phyloP scores from a whole-genome alignment of 108 stramenopile species.

The Nitzschia sp. region DNA sequence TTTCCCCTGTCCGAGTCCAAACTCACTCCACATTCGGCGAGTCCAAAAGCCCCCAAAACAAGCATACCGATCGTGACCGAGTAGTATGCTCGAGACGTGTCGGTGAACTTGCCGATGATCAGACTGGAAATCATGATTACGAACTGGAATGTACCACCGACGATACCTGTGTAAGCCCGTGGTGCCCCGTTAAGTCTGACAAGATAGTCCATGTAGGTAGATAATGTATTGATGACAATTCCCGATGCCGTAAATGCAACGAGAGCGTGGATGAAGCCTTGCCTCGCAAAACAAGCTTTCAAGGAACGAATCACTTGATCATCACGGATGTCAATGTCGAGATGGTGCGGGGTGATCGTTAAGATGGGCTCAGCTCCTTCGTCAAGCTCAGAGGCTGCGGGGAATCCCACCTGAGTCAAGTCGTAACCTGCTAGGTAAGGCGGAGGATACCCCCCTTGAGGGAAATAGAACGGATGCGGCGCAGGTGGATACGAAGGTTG shows the following conservation, averaged over 20 bases:
- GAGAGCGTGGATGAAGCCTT: conserved; percentile 79
- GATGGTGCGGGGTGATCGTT: conserved; percentile 70
- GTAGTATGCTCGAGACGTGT: conserved; percentile 65
- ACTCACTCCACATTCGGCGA: conserved; percentile 84
- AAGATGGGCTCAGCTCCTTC: conserved; percentile 78
- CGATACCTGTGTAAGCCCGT: conserved; percentile 66
- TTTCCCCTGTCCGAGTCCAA: conserved; percentile 71
- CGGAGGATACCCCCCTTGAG: conserved; percentile 2
- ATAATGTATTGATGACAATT: conserved; percentile 82
- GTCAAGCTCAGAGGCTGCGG: conserved; percentile 26
- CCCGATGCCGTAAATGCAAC: conserved; percentile 68
- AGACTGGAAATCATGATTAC: conserved; percentile 75
- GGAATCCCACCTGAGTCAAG: conserved; percentile 5
- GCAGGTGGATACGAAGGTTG: conserved; percentile 9
- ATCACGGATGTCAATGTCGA: conserved; percentile 87
- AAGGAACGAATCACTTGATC: conserved; percentile 80
- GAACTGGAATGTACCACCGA: conserved; percentile 79
- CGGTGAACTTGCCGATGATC: conserved; percentile 60
- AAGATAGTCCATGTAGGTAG: conserved; percentile 80
- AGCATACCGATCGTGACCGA: conserved; percentile 69
- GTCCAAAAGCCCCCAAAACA: conserved; percentile 81
- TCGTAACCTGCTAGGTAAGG: conserved; percentile 31
- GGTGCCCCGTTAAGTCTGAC: conserved; percentile 80
- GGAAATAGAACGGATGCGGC: conserved; percentile 20
- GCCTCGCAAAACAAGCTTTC: conserved; percentile 76